Evolutionary conservation across 352 stramenopile genomes (phyloP), one percentile per base, ranked within the genome.

Genomic region (Globisporangium orthogonon): DNA sequence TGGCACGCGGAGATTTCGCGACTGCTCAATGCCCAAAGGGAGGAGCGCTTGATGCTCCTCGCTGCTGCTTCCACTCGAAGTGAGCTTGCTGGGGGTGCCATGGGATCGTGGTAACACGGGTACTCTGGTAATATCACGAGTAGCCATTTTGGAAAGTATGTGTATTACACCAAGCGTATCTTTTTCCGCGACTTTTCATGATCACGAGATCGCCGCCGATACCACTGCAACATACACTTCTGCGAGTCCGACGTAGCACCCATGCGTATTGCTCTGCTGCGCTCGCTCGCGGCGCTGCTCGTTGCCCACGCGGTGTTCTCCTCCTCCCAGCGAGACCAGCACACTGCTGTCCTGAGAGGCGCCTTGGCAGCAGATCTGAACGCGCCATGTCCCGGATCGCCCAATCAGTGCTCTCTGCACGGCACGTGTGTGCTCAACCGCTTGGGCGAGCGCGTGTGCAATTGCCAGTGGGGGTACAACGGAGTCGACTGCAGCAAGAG

Each of bases 381-480:
- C 14, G 33, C 66, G 43, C 72, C 71, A 33, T 91, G 81, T 14
- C 77, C 78, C 2, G 81, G 78, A 3, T 62, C 63, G 41, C 71
- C 70, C 11, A 89, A 84, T 50, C 78, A 87, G 60, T 91, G 81
- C 62, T 89, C 77, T 14, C 67, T 87, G 31, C 78, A 87, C 54
- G 81, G 81, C 30, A 61, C 66, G 29, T 91, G 81, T 52, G 75
- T 67, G 51, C 73, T 89, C 66, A 89, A 79, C 47, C 73, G 77
- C 29, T 68, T 75, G 23, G 77, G 77, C 33, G 69, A 87, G 23
- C 65, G 78, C 52, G 77, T 91, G 35, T 91, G 81, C 70, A 91
- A 89, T 55, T 91, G 81, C 51, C 75, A 89, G 47, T 89, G 81
- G 81, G 78, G 81, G 2, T 89, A 81, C 54, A 70, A 69, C 6